Evolutionary conservation across 208 protist species (phyloP).

Genomic region (Trypanosoma cruzi): DNA sequence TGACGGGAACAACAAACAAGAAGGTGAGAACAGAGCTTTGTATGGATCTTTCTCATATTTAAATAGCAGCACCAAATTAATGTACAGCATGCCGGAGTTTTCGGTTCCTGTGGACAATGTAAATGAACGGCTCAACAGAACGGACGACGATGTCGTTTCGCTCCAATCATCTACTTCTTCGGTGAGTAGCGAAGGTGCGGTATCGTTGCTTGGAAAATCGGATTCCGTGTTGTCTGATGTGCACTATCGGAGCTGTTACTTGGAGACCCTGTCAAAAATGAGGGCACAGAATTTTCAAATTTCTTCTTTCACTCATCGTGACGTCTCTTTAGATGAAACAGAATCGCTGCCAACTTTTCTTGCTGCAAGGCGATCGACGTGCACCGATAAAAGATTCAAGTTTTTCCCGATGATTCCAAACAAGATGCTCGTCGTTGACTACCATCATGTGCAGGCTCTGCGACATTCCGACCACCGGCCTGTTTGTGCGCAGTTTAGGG

Average conservation of each 20-base stretch:
- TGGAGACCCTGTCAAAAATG: not conserved
- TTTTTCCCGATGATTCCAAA: conserved; percentile 60
- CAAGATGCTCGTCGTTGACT: conserved; percentile 44
- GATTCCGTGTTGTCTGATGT: not conserved
- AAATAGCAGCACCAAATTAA: not conserved
- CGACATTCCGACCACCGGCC: conserved; percentile 75
- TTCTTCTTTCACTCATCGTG: not conserved
- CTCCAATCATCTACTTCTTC: not conserved
- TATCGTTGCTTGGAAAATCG: not conserved
- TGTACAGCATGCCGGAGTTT: not conserved
- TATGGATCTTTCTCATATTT: not conserved
- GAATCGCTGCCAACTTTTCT: conserved; percentile 26
- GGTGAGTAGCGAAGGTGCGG: not conserved
- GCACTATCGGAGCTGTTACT: too few species aligned
- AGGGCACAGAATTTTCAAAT: not conserved
- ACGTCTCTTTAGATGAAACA: not conserved
- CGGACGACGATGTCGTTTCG: not conserved
- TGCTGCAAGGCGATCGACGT: conserved; percentile 34
- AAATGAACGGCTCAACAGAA: not conserved
- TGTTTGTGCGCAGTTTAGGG: conserved; percentile 69
- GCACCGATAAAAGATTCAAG: conserved; percentile 18
- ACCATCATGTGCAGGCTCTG: conserved; percentile 43
- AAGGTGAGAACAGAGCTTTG: not conserved
- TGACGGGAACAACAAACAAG: not conserved
- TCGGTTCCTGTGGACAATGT: not conserved